Base-by-base conservation (phyloP, 2,329 filamentous ascomycete genomes). In the Ambrosiella cleistominuta region DNA sequence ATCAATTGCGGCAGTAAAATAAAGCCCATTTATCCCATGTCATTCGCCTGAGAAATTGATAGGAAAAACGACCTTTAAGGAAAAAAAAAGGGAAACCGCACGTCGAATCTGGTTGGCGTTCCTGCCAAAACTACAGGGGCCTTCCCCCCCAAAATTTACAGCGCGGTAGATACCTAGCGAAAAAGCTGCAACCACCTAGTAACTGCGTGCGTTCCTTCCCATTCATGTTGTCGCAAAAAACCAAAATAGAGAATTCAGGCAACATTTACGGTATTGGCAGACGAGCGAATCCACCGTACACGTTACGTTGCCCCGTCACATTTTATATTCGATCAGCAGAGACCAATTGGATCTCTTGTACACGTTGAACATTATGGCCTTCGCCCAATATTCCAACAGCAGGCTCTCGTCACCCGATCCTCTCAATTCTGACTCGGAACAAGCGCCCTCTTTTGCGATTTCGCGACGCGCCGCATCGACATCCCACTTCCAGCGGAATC, bases 391-490 rank as follows among this genome's bases (percentile, higher is more conserved):
- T 15, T 39, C 57, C 6, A 47, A 38, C 39, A 39, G 45, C 9
- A 45, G 56, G n/a, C 15, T 58, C 35, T 60, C 56, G 13, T 60
- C 59, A 49, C 59, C 59, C 36, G 59, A 60, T 38, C 59, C 59
- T 49, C 59, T 60, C 6, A 58, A 60, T 55, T 60, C 59, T 13
- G 58, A 60, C 19, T 45, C 54, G 11, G 58, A 57, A 17, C 52
- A 53, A 17, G 42, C 56, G 38, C 45, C 44, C n/a, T 51, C 45
- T 17, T 58, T 51, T 17, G 52, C 44, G 17, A 40, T 39, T 19
- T 54, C 53, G 52, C 59, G 56, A 57, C 56, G 51, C 56, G 59
- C 59, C 19, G 44, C 17, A 42, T 44, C n/a, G 17, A 35, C 35
- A 15, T 27, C 19, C n/a, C 57, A 37, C 19, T 37, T 39, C 13